phyloP scores from a whole-genome alignment of 306 rosid genomes.

The Trifolium fragiferum region DNA sequence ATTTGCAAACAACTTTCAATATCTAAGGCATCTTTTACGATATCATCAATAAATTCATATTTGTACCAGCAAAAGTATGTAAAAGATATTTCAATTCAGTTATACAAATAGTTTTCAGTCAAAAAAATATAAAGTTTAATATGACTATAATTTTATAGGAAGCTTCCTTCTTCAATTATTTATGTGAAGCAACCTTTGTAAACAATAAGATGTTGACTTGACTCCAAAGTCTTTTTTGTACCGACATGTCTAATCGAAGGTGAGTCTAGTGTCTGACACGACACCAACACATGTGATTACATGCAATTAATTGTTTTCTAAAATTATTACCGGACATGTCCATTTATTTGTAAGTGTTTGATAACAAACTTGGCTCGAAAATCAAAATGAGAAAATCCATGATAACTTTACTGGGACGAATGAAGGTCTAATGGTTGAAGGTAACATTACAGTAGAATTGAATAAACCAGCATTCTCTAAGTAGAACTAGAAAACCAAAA shows the following conservation, averaged over 20 bases:
- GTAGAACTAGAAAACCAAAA: background rate
- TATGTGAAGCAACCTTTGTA: background rate
- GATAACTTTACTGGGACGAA: constrained; percentile 4
- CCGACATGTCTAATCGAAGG: too few species aligned
- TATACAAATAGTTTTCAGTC: background rate
- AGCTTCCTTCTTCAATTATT: background rate
- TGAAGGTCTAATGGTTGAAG: background rate
- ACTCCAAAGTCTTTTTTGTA: too few species aligned
- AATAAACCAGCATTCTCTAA: constrained; percentile 23
- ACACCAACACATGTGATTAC: too few species aligned
- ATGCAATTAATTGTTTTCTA: too few species aligned
- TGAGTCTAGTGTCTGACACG: too few species aligned
- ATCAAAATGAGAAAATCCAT: too few species aligned
- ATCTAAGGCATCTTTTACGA: background rate
- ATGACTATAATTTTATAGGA: background rate
- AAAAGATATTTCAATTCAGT: background rate
- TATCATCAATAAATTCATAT: constrained; percentile 21
- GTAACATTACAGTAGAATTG: constrained; percentile 7
- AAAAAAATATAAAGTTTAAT: background rate
- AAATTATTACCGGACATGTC: too few species aligned
- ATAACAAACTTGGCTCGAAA: background rate
- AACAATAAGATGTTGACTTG: background rate
- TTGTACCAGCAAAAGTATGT: constrained; percentile 20
- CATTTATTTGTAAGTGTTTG: too few species aligned
- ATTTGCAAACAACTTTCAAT: too few species aligned